Evolutionary conservation across 805 yeast genomes (phyloP), one percentile per base, ranked within the genome.

Genomic region (Teunomyces panamensis): DNA sequence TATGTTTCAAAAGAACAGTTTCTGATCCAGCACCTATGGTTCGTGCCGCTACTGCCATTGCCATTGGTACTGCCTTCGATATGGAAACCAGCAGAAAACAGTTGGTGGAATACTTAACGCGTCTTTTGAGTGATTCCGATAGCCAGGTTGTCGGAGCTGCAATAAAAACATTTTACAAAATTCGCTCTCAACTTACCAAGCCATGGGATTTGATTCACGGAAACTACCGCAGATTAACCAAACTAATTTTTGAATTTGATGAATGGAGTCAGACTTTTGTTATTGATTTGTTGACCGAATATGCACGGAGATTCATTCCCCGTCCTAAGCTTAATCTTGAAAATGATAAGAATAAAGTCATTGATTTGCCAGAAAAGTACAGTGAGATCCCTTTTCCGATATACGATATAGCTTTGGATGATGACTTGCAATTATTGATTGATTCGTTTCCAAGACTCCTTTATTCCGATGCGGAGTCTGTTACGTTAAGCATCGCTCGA

Each of bases 21-120:
- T 65, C 76, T 7, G 99, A 94, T 59, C 75, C 83, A 3, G 83
- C 94, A 7, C 83, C 96, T 0, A 60, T 77, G 11, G 99, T 94
- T 3, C 77, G 98, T 52, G 71, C 84, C 30, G 85, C 96, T 1
- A 80, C 92, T 1, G 90, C 92, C 2, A 74, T 85, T 42, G 87
- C 96, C 0, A 73, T 90, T 29, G 77, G 82, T 3, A 89, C 87
- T 50, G 77, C 76, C 24, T 73, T 45, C 35, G 47, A 43, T 3
- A 67, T 55, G 56, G 62, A 16, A 52, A 68, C 80, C 1, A 69
- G 72, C 30, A 64, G 68, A 16, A 72, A 69, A 7, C 87, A 83
- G 46, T 63, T 89, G 30, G 54, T 75, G 7, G 78, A 70, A 2
- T 63, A 74, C 32, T 64, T 91, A 41, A 64, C 73, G 14, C 69